These are phyloP conservation scores for Hemileia vastatrix DNA, from an alignment of 1,284 basidiomycete genomes.

Conservation along the genomic window DNA sequence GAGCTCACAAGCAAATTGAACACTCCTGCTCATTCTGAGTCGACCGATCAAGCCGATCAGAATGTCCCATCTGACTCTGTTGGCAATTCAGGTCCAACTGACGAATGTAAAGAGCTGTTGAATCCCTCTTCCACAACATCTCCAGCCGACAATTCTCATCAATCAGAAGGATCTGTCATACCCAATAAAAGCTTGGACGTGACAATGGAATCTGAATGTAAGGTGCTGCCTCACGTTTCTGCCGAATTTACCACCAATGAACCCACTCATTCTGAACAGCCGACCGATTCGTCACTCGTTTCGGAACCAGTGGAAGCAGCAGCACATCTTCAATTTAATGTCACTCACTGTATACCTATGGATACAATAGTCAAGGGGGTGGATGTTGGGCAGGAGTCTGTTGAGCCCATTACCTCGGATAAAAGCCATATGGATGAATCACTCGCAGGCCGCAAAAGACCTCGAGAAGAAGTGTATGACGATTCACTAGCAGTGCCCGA, in stretches of 20 bases:
- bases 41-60: slow-evolving; percentile 14
- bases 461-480: not conserved
- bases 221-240: too few relatives aligned
- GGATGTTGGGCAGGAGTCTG: slow-evolving; percentile 25
- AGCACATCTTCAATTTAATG: too few relatives aligned
- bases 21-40: slow-evolving; percentile 20
- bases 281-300: too few relatives aligned
- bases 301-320: slow-evolving; percentile 47
- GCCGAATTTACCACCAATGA: too few relatives aligned
- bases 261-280: too few relatives aligned
- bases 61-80: not conserved
- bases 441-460: too few relatives aligned
- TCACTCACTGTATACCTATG: too few relatives aligned
- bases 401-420: slow-evolving; percentile 20
- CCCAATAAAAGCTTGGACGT: too few relatives aligned
- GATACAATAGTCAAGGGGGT: slow-evolving; percentile 46
- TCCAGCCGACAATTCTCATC: not conserved
- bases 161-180: too few relatives aligned
- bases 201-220: too few relatives aligned
- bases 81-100: too few relatives aligned
- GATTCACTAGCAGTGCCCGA: not conserved
- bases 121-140: not conserved
- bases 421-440: too few relatives aligned
- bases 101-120: not conserved
- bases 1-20: slow-evolving; percentile 60